Base-by-base conservation (phyloP, 371 early-diverging fungal genomes). In the Zychaea mexicana region DNA sequence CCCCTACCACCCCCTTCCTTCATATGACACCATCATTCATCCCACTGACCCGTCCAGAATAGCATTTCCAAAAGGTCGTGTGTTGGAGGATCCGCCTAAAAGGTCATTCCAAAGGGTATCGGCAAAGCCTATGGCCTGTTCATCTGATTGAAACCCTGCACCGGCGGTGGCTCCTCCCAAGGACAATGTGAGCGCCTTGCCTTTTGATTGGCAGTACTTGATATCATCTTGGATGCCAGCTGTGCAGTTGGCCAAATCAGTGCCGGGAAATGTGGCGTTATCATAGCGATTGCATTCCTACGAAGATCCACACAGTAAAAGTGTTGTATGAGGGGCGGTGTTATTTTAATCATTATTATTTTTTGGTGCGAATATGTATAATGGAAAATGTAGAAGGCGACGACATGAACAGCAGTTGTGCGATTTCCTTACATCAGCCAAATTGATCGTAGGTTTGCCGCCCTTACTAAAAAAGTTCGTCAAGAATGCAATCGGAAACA, bases 401-500 rank as follows among this genome's bases (percentile, higher is more conserved):
- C 33, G 12, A 33, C 12, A 33, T 5, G 5, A 33, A 28, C 13
- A 58, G 30, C 31, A 15, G n/a, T n/a, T n/a, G n/a, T n/a, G n/a
- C n/a, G n/a, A n/a, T n/a, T n/a, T n/a, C n/a, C 64, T 65, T 74
- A 75, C 79, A 63, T 88, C 87, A 57, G 91, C 86, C 56, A 91
- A 76, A 61, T 91, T 90, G 52, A 86, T 81, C 6, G 69, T 67
- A 53, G 88, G 83, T n/a, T 63, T 36, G 15, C 69, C 61, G 38
- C 80, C 69, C 52, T 76, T 62, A n/a, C 72, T 73, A 33, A 82
- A 82, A 66, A 91, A 90, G 2, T 76, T 81, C 36, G 90, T 83
- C 74, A 92, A 65, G 58, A 92, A 92, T 5, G 91, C 76, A 46
- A 92, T 66, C 2, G 88, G 85, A 26, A 91, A 78, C 5, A 88